Conservation (phyloP, 1,284 basidiomycete genomes). For the Apiotrichum domesticum region DNA sequence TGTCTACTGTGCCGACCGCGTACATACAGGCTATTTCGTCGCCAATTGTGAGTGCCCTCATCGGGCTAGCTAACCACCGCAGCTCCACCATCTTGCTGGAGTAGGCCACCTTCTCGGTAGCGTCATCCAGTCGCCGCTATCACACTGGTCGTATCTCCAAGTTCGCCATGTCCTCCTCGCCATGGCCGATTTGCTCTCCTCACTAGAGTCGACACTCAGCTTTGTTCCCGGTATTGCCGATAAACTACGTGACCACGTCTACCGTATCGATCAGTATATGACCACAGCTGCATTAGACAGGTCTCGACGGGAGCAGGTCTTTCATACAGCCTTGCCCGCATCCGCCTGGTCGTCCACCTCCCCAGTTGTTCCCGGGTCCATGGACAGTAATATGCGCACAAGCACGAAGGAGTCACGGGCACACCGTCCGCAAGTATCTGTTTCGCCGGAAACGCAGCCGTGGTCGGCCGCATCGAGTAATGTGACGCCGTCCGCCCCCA, state of each 20-base stretch:
- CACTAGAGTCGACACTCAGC: constrained; percentile 29
- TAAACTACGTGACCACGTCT: constrained; percentile 36
- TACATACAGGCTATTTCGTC: constrained; percentile 40
- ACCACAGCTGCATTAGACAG: constrained; percentile 27
- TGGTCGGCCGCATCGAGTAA: too few species aligned
- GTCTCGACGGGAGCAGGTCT: constrained; percentile 13
- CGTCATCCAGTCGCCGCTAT: constrained; percentile 40
- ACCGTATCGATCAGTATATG: constrained; percentile 43
- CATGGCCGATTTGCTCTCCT: constrained; percentile 36
- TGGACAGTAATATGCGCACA: constrained; percentile 1
- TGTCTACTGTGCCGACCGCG: constrained; percentile 36
- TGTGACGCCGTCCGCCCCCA: neutral
- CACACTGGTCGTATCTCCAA: constrained; percentile 38
- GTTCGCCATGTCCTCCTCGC: constrained; percentile 39
- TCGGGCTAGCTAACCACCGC: neutral
- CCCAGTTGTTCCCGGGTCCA: neutral
- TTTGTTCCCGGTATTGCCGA: constrained; percentile 31
- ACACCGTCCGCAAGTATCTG: too few species aligned
- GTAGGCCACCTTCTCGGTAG: constrained; percentile 45
- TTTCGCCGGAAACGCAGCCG: too few species aligned
- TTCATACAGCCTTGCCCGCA: constrained; percentile 13
- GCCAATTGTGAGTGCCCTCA: constrained; percentile 29
- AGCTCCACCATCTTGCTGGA: constrained; percentile 44
- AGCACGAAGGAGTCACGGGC: too few species aligned
- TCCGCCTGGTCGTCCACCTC: constrained; percentile 6